A percentile compares a stretch with the other conserved stretches of the same genome.
Evolutionary conservation across 176 grass and related monocot genomes (phyloP).

Genomic region (Carex kokanica): DNA sequence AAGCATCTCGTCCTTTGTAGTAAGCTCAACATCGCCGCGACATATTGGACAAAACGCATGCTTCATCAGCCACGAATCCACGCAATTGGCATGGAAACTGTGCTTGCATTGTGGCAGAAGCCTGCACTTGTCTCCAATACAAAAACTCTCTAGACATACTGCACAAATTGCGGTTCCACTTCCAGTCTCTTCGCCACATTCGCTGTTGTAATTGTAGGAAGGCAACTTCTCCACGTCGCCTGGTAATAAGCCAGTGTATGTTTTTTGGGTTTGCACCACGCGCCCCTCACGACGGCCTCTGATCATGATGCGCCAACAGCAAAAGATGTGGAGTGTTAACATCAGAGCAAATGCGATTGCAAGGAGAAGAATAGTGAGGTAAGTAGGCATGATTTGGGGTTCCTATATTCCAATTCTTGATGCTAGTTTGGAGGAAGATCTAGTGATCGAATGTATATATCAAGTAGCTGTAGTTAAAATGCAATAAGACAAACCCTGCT

Average conservation of each 20-base stretch:
- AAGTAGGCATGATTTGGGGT: background rate
- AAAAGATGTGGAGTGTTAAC: background rate
- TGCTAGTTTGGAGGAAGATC: background rate
- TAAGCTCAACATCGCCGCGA: slow-evolving; percentile 29
- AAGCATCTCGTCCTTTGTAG: background rate
- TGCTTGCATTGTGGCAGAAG: slow-evolving; percentile 52
- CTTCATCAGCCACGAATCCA: slow-evolving; percentile 67
- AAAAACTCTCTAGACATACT: slow-evolving; percentile 54
- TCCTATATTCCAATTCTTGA: background rate
- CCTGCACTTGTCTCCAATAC: slow-evolving; percentile 44
- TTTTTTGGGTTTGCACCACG: background rate
- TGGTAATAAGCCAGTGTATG: slow-evolving; percentile 26
- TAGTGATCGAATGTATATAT: background rate
- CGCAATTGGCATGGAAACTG: slow-evolving; percentile 59
- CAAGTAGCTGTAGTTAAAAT: background rate
- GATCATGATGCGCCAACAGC: background rate
- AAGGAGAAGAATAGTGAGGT: background rate
- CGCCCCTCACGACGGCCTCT: background rate
- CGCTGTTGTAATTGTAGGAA: slow-evolving; percentile 34
- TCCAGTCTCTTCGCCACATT: background rate
- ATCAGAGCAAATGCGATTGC: background rate
- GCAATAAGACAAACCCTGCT: background rate
- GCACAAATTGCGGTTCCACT: slow-evolving; percentile 31
- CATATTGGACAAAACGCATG: slow-evolving; percentile 49
- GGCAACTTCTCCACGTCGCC: slow-evolving; percentile 42